These are phyloP conservation scores for Ustilago trichophora DNA, from an alignment of 1,284 basidiomycete genomes.

Conservation along the genomic window DNA sequence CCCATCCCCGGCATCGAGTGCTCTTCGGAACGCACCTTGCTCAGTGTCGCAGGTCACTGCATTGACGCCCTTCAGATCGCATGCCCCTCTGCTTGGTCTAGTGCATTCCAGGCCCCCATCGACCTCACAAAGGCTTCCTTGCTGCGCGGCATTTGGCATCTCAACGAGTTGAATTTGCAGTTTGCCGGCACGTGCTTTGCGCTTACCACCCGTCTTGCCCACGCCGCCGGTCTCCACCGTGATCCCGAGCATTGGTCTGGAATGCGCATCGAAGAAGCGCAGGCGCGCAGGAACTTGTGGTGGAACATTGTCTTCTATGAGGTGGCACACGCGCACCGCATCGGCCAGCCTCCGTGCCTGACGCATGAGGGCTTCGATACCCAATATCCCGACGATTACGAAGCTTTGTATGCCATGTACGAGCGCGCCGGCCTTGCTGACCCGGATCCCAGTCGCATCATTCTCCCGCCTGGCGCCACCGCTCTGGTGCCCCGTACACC, in stretches of 20 bases:
- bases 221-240: constrained; percentile 56
- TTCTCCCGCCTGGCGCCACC: constrained; percentile 43
- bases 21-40: constrained; percentile 50
- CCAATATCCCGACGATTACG: constrained; percentile 53
- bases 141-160: constrained; percentile 57
- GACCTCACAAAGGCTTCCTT: constrained; percentile 56
- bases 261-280: constrained; percentile 56
- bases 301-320: constrained; percentile 52
- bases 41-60: constrained; percentile 54
- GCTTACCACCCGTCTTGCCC: constrained; percentile 49
- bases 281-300: constrained; percentile 54
- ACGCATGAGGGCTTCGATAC: constrained; percentile 53
- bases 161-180: constrained; percentile 55
- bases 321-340: constrained; percentile 44
- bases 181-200: constrained; percentile 57
- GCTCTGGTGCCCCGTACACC: constrained; percentile 37
- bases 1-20: constrained; percentile 37
- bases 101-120: constrained; percentile 56
- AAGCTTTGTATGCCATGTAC: constrained; percentile 42
- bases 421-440: constrained; percentile 43
- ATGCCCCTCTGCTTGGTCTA: constrained; percentile 55
- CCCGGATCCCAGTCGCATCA: constrained; percentile 38
- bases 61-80: constrained; percentile 56
- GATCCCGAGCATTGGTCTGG: constrained; percentile 55
- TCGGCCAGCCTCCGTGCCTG: constrained; percentile 50